Conservation (phyloP, 805 yeast species). For the Yarrowia hollandica region DNA sequence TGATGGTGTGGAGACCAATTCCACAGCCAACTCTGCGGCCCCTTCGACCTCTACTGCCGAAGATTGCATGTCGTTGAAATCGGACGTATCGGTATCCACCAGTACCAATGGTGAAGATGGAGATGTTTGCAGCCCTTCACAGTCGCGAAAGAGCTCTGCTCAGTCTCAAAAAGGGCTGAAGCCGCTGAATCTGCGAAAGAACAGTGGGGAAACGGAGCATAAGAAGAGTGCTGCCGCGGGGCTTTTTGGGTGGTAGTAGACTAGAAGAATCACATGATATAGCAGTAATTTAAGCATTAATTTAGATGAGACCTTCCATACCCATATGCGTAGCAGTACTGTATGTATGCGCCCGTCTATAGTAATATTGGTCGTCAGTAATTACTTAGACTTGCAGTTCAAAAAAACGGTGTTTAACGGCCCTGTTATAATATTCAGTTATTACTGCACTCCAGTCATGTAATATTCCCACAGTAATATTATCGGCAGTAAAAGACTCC, state of each 20-base stretch:
- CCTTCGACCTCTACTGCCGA: slow-evolving; percentile 18
- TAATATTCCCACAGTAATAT: too few species aligned
- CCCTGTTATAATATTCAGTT: too few species aligned
- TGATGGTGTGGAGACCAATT: slow-evolving; percentile 27
- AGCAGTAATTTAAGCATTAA: slow-evolving; percentile 15
- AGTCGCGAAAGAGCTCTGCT: slow-evolving; percentile 18
- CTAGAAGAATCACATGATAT: background rate
- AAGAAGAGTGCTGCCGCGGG: slow-evolving; percentile 15
- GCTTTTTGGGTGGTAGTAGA: slow-evolving; percentile 22
- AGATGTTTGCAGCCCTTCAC: background rate
- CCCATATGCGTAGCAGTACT: too few species aligned
- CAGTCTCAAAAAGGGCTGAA: slow-evolving; percentile 13
- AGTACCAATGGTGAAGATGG: slow-evolving; percentile 12
- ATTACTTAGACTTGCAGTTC: too few species aligned
- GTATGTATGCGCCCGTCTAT: too few species aligned
- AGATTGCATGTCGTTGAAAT: slow-evolving; percentile 26
- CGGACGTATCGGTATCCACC: slow-evolving; percentile 8
- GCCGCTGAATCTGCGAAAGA: slow-evolving; percentile 24
- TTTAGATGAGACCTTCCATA: too few species aligned
- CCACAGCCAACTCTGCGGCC: slow-evolving; percentile 14
- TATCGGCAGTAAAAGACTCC: too few species aligned
- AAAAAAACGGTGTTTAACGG: too few species aligned
- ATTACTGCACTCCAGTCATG: too few species aligned
- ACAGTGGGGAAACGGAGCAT: background rate
- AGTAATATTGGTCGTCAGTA: too few species aligned